Conservation (phyloP, 1,284 basidiomycete species). For the Pyrrhoderma lamaoense region DNA sequence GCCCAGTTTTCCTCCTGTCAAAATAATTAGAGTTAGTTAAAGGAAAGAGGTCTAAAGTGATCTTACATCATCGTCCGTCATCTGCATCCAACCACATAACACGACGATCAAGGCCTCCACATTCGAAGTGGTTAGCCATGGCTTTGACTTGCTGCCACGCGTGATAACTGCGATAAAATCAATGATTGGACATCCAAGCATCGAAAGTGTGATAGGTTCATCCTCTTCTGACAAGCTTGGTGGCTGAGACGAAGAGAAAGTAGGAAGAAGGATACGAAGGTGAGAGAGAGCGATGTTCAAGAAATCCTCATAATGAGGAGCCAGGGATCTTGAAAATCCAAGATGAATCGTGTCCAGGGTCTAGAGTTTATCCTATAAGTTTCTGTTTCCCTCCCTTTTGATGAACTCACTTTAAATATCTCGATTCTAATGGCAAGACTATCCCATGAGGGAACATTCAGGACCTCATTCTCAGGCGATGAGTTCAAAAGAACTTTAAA, state of each 20-base stretch:
- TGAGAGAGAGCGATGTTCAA: constrained; percentile 58
- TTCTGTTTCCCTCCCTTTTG: neutral
- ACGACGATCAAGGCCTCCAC: constrained; percentile 49
- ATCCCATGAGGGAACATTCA: constrained; percentile 63
- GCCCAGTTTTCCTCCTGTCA: constrained; percentile 85
- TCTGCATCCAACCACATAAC: constrained; percentile 73
- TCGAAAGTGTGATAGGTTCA: constrained; percentile 67
- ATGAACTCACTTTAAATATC: constrained; percentile 62
- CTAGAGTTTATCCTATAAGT: too few relatives aligned
- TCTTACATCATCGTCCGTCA: constrained; percentile 80
- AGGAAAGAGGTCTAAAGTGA: constrained; percentile 6
- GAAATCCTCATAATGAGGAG: constrained; percentile 52
- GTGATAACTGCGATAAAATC: constrained; percentile 70
- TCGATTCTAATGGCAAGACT: constrained; percentile 69
- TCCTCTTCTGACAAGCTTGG: constrained; percentile 62
- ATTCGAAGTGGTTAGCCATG: constrained; percentile 52
- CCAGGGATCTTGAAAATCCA: constrained; percentile 66
- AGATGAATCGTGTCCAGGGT: constrained; percentile 69
- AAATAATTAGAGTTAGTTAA: neutral
- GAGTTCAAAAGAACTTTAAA: constrained; percentile 72
- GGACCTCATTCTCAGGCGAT: constrained; percentile 56
- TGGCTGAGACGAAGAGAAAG: constrained; percentile 50
- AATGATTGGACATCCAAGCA: constrained; percentile 71
- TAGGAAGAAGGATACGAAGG: constrained; percentile 57
- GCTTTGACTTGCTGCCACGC: constrained; percentile 54